Evolutionary conservation across 768 basidiomycete genomes (phyloP).

Genomic region (Arthromyces matolae): DNA sequence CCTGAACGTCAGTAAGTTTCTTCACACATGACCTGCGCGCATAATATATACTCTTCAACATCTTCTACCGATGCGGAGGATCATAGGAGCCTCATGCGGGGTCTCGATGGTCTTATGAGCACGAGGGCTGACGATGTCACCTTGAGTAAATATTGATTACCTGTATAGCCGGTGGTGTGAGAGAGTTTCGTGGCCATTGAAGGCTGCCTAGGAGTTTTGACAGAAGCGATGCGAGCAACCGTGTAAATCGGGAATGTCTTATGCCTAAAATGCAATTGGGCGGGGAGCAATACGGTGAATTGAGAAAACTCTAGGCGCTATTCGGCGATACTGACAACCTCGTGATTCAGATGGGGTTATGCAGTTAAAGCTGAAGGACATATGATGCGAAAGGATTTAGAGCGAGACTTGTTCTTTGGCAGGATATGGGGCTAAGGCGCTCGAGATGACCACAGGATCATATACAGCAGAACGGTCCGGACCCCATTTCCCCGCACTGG

Average conservation of each 20-base stretch:
- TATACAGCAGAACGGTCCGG: not conserved
- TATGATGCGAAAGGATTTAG: too few species aligned
- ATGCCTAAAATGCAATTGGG: not conserved
- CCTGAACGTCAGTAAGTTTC: not conserved
- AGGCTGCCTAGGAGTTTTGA: not conserved
- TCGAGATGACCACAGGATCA: not conserved
- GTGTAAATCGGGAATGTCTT: not conserved
- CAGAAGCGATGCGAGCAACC: not conserved
- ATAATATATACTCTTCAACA: not conserved
- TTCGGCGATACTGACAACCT: not conserved
- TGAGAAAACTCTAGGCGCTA: not conserved
- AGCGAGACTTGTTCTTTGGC: not conserved
- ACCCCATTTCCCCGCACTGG: not conserved
- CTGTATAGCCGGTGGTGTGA: slow-evolving; percentile 1
- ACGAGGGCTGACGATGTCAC: not conserved
- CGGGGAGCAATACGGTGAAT: not conserved
- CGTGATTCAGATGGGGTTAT: not conserved
- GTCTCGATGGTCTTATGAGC: not conserved
- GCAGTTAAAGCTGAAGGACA: not conserved
- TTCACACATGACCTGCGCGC: not conserved
- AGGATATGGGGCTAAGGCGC: not conserved
- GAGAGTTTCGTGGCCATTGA: not conserved
- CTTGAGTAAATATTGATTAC: not conserved
- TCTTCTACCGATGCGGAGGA: not conserved
- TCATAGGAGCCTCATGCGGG: not conserved